A percentile compares a stretch with the other conserved stretches of the same genome.
Evolutionary conservation across 78 protist species (phyloP).

Genomic region (Emiliania huxleyi): DNA sequence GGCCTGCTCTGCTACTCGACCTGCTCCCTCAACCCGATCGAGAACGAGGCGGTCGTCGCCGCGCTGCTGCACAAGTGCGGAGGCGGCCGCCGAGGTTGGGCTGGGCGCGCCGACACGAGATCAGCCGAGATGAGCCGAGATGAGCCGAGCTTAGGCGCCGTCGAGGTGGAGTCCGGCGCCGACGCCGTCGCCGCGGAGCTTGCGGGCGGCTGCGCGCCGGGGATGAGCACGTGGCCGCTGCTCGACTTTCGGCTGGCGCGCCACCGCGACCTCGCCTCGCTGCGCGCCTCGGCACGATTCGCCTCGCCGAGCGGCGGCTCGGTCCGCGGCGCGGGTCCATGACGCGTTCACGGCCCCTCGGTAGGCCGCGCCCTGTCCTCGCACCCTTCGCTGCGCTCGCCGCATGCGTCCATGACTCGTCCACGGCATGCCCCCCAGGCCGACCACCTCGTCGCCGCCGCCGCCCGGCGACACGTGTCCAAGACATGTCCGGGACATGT

Average conservation of each 20-base stretch:
- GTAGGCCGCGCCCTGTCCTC: too few species aligned
- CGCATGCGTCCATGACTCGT: too few species aligned
- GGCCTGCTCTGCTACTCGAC: conserved; percentile 16
- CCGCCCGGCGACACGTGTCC: too few species aligned
- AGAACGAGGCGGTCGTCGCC: conserved; percentile 20
- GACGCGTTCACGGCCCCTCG: too few species aligned
- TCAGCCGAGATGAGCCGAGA: too few species aligned
- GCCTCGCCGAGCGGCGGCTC: too few species aligned
- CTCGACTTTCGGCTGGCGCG: neutral
- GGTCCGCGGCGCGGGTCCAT: too few species aligned
- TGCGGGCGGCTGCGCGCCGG: neutral
- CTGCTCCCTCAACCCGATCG: conserved; percentile 37
- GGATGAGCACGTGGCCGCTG: neutral
- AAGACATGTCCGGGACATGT: too few species aligned
- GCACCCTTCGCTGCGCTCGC: too few species aligned
- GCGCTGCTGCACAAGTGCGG: neutral
- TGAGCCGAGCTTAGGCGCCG: neutral
- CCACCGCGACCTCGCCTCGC: neutral
- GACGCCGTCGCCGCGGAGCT: neutral
- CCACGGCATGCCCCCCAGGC: too few species aligned
- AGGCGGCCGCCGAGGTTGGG: conserved; percentile 57
- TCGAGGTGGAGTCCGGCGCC: neutral
- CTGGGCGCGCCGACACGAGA: conserved; percentile 59
- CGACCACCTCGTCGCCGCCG: too few species aligned
- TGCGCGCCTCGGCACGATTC: neutral